Evolutionary conservation across 176 grass and related monocot species (phyloP).

Genomic region (Chrysopogon serrulatus): DNA sequence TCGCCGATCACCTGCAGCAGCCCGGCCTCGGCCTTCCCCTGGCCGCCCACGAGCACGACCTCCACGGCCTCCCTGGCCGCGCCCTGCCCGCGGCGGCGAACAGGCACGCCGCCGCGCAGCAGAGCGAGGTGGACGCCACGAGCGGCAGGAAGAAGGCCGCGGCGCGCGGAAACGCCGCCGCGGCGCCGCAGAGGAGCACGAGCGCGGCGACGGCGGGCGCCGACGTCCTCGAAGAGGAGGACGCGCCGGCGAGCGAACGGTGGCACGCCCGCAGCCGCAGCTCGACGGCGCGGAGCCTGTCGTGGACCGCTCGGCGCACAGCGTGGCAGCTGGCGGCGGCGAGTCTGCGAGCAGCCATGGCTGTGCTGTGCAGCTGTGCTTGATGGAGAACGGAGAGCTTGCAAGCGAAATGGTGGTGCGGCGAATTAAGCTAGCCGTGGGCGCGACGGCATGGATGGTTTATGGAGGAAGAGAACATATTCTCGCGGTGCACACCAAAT

Average conservation of each 20-base stretch:
- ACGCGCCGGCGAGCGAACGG: not conserved
- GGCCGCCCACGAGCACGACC: constrained; percentile 32
- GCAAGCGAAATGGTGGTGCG: not conserved
- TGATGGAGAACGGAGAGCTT: not conserved
- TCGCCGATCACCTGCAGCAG: constrained; percentile 42
- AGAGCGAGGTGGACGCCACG: constrained; percentile 44
- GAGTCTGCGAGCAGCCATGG: not conserved
- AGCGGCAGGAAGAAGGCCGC: constrained; percentile 56
- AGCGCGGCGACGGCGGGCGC: not conserved
- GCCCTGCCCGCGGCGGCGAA: not conserved
- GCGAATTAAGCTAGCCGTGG: not conserved
- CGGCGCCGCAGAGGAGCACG: not conserved
- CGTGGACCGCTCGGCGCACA: not conserved
- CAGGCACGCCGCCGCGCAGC: constrained; percentile 32
- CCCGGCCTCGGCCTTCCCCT: constrained; percentile 11
- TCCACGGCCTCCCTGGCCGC: constrained; percentile 21
- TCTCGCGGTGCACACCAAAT: not conserved
- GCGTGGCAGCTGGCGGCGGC: not conserved
- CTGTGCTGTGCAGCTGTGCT: not conserved
- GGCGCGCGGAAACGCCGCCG: constrained; percentile 1
- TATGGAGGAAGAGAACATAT: not conserved
- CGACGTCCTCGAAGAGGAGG: not conserved
- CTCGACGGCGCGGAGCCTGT: not conserved
- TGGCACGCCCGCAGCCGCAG: not conserved
- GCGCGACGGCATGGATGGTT: not conserved